Base-by-base conservation (phyloP, 2,329 filamentous ascomycete species). In the Xylariaceae sp. region DNA sequence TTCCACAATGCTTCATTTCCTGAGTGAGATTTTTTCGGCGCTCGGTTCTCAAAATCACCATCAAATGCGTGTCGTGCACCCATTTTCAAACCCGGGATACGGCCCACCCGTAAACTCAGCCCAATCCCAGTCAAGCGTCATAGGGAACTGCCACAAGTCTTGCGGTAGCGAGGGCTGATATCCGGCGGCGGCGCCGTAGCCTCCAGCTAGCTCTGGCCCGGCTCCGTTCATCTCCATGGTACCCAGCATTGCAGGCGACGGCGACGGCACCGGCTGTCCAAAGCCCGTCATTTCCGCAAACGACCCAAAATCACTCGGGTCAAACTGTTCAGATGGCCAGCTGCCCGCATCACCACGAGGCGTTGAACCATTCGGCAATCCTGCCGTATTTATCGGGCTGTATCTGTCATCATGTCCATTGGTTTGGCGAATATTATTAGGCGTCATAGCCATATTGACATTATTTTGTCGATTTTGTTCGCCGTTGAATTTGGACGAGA, bases 91-190 rank as follows among this genome's bases (percentile, higher is more conserved):
- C 22, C 78, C 78, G 10, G 83, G 81, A 61, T 85, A 85, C 2
- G 77, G 76, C 9, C 81, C 83, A n/a, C 82, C 81, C 30, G 80
- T 84, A 76, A 86, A 84, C 68, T 85, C 83, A 1, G 82, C 81
- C 80, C 82, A 86, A 65, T 81, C 90, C 91, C 92, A 96, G 68
- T 97, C 92, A 19, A 97, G 79, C 2, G 89, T 95, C 86, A 96
- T 95, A 1, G 92, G 92, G 82, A 97, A 86, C 69, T 92, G 88
- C 84, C 94, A 99, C 22, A 97, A 72, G 71, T 97, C 94, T 64
- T 92, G 90, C 4, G 94, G 92, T 19, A 97, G 83, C 65, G 96
- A 87, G 0, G 92, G 92, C 61, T 92, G 87, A 66, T 92, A 53
- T 21, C 53, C 53, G 16, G 46, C 49, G 16, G 46, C 91, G 7